Base-by-base conservation (phyloP, 2,329 filamentous ascomycete species). In the Fusarium mexicanum region DNA sequence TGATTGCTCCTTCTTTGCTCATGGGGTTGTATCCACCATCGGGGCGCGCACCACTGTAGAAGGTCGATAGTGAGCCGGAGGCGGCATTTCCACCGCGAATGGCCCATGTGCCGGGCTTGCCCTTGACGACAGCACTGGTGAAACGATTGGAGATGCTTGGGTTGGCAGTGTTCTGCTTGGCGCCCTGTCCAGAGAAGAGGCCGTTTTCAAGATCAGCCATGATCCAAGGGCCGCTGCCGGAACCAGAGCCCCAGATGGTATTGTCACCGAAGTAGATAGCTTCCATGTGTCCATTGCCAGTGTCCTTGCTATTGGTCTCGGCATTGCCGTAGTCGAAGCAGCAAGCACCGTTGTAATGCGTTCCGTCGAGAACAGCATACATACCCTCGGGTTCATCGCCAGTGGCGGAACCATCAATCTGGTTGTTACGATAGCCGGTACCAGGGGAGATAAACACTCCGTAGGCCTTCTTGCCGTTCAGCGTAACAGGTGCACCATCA, bases 191-290 rank as follows among this genome's bases (percentile, higher is more conserved):
- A 1, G 90, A 90, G 82, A 92, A 92, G 6, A 93, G 81, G 8
- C 89, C 89, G 70, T 92, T 91, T 78, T 93, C 91, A 1, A 93
- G 85, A 80, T 93, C 91, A 1, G 90, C 91, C 90, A 92, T 92
- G 74, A 92, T 79, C 91, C 91, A 92, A 0, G 91, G 91, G 1
- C 91, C 90, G 48, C 74, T 85, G 50, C 90, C 90, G 8, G 87
- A 64, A 14, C 91, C 91, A 13, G 79, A 80, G 24, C 90, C 90
- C 88, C 89, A 91, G 72, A 67, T 67, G 0, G 84, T 89, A 79
- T 77, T 86, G 78, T 83, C 82, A 2, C 91, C 91, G 75, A 86
- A 92, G 85, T 92, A 92, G 66, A 92, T 89, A 62, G 91, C 89
- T 78, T 93, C 91, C 91, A 93, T 93, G 76, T 92, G 90, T 22